Conservation (phyloP, 257 asterid species). For the Fraxinus quadrangulata region DNA sequence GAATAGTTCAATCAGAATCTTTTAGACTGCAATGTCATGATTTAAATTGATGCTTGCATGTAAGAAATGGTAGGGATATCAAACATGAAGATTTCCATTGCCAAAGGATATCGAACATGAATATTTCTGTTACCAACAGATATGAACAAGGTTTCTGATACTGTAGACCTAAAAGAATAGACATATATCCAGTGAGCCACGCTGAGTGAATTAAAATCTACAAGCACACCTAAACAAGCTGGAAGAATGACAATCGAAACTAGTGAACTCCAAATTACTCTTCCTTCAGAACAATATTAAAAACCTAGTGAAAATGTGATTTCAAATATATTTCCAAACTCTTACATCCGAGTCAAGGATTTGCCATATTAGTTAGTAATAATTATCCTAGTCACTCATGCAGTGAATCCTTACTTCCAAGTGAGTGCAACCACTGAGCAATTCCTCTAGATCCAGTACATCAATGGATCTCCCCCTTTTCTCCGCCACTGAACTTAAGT, state of each 20-base stretch:
- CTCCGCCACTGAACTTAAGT: conserved; percentile 89
- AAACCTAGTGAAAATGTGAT: neutral
- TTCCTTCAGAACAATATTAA: conserved; percentile 4
- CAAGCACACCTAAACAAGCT: neutral
- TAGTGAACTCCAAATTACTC: neutral
- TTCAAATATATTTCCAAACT: conserved; percentile 3
- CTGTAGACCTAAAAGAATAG: neutral
- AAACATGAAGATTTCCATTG: neutral
- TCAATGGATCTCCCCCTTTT: conserved; percentile 80
- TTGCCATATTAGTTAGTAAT: neutral
- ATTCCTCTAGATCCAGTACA: conserved; percentile 80
- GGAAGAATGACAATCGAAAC: neutral
- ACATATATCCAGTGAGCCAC: neutral
- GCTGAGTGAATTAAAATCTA: neutral
- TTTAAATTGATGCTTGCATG: neutral
- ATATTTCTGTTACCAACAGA: neutral
- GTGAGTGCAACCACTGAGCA: conserved; percentile 84
- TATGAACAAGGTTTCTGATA: neutral
- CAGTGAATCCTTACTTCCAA: conserved; percentile 83
- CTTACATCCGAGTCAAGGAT: conserved; percentile 9
- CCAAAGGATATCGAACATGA: neutral
- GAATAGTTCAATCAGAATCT: neutral
- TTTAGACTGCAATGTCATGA: neutral
- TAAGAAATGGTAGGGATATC: neutral
- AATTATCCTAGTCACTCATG: conserved; percentile 20